Evolutionary conservation across 352 stramenopile genomes (phyloP).

Genomic region (Peronospora farinosa): DNA sequence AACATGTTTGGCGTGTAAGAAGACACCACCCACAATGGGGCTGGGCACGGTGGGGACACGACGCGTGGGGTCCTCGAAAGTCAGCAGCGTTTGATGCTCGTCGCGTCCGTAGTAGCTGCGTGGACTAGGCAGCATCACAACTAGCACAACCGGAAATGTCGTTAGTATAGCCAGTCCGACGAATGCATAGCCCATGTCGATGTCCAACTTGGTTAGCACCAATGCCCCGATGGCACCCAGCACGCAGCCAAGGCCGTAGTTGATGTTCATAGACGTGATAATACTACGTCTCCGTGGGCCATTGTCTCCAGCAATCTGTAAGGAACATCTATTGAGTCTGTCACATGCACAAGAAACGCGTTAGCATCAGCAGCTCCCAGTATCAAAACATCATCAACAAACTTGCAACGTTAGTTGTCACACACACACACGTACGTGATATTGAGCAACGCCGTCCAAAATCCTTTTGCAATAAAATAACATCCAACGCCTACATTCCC

Average conservation of each 20-base stretch:
- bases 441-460: slow-evolving; percentile 69
- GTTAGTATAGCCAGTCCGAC: slow-evolving; percentile 46
- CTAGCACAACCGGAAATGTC: slow-evolving; percentile 36
- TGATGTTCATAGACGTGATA: slow-evolving; percentile 68
- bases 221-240: slow-evolving; percentile 45
- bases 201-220: slow-evolving; percentile 39
- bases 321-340: slow-evolving; percentile 59
- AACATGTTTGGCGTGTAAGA: slow-evolving; percentile 74
- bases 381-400: not conserved
- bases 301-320: slow-evolving; percentile 66
- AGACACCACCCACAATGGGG: slow-evolving; percentile 76
- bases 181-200: slow-evolving; percentile 55
- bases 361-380: too few relatives aligned
- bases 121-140: slow-evolving; percentile 37
- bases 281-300: slow-evolving; percentile 62
- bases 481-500: slow-evolving; percentile 60
- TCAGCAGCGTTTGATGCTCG: slow-evolving; percentile 56
- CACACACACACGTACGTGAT: slow-evolving; percentile 45
- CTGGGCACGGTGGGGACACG: slow-evolving; percentile 73
- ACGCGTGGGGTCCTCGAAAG: slow-evolving; percentile 64
- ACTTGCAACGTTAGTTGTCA: not conserved
- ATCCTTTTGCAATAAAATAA: slow-evolving; percentile 71
- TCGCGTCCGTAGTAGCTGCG: slow-evolving; percentile 42
- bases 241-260: slow-evolving; percentile 58
- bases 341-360: slow-evolving; percentile 1